A percentile compares a stretch with the other conserved stretches of the same genome.
Conservation (phyloP, 495 filamentous ascomycete species). For the Aspergillus homomorphus region DNA sequence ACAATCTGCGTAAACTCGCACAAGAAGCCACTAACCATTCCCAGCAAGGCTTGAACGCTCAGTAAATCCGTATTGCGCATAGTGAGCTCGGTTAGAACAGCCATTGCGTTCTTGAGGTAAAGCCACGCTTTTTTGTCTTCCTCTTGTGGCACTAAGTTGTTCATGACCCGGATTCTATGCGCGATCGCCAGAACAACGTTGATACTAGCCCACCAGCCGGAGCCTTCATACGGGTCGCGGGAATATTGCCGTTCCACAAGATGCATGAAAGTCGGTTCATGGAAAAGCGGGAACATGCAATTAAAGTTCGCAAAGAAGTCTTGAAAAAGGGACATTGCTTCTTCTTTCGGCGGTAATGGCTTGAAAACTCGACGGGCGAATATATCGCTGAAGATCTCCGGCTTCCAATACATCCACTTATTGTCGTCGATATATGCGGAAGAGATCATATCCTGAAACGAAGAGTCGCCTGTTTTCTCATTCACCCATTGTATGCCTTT, state of each 20-base stretch:
- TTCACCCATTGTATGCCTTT: constrained; percentile 99
- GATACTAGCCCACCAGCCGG: constrained; percentile 97
- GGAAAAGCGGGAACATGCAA: constrained; percentile 95
- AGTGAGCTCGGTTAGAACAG: constrained; percentile 83
- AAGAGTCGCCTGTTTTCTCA: constrained; percentile 90
- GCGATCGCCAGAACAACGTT: constrained; percentile 92
- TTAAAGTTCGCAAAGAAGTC: constrained; percentile 99
- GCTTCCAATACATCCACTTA: constrained; percentile 95
- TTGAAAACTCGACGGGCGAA: constrained; percentile 83
- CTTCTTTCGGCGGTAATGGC: constrained; percentile 74
- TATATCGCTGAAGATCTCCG: constrained; percentile 90
- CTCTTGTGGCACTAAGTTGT: constrained; percentile 81
- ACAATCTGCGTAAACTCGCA: not conserved
- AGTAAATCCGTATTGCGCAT: constrained; percentile 95
- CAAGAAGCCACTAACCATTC: constrained; percentile 61
- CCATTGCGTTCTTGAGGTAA: constrained; percentile 95
- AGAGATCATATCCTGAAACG: constrained; percentile 95
- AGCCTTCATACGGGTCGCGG: constrained; percentile 86
- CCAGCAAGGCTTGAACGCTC: constrained; percentile 93
- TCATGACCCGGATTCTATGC: constrained; percentile 91
- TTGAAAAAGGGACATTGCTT: constrained; percentile 77
- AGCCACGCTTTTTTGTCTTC: constrained; percentile 93
- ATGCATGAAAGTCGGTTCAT: constrained; percentile 97
- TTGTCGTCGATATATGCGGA: constrained; percentile 78
- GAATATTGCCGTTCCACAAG: constrained; percentile 92